Evolutionary conservation across 352 stramenopile genomes (phyloP).

Genomic region (Globisporangium viniferum): DNA sequence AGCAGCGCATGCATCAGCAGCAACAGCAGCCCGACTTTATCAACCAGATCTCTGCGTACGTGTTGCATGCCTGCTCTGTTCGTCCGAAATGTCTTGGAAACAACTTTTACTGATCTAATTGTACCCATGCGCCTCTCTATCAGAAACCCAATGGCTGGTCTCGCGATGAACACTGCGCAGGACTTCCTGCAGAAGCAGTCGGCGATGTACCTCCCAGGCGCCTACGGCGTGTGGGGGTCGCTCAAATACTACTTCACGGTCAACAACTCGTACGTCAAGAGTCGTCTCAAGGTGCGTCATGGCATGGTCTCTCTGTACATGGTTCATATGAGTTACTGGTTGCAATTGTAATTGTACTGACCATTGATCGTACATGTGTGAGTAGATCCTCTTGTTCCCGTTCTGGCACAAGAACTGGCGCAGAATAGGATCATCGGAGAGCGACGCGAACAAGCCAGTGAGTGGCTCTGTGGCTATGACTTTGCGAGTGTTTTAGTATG

Average conservation of each 20-base stretch:
- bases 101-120: neutral
- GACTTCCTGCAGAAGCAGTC: constrained; percentile 84
- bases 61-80: constrained; percentile 4
- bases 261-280: constrained; percentile 89
- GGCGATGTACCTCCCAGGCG: constrained; percentile 73
- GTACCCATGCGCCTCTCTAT: neutral
- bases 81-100: neutral
- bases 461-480: neutral
- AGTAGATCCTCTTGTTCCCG: constrained; percentile 78
- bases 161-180: constrained; percentile 83
- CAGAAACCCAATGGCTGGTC: constrained; percentile 83
- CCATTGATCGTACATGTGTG: constrained; percentile 1
- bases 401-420: constrained; percentile 88
- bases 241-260: constrained; percentile 90
- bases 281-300: constrained; percentile 66
- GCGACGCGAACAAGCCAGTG: constrained; percentile 64
- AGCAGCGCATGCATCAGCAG: constrained; percentile 28
- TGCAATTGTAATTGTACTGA: neutral
- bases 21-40: constrained; percentile 60
- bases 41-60: constrained; percentile 66
- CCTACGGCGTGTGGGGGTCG: constrained; percentile 74
- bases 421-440: constrained; percentile 58
- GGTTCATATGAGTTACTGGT: too few species aligned
- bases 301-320: too few species aligned
- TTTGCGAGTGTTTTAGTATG: neutral